Percentiles rank a stretch among this genome's conserved stretches.
Evolutionary conservation across 176 grass and related monocot genomes (phyloP).

Genomic region (Saccharum spontaneum): DNA sequence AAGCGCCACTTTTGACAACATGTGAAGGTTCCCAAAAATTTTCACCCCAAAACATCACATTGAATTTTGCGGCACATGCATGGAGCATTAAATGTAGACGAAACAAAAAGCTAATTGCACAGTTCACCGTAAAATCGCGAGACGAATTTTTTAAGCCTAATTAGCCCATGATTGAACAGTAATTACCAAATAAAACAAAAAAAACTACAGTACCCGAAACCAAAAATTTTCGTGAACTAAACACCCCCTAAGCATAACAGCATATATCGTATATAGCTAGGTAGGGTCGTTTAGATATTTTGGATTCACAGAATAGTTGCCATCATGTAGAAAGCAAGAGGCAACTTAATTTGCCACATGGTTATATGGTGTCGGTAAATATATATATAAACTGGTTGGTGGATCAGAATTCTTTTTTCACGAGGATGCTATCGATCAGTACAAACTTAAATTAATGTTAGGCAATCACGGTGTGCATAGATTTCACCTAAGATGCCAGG

Average conservation of each 20-base stretch:
- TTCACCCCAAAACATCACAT: too few species aligned
- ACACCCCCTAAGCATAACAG: neutral
- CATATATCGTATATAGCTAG: neutral
- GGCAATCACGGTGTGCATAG: neutral
- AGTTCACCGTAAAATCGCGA: too few species aligned
- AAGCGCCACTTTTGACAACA: neutral
- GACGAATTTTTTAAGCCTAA: too few species aligned
- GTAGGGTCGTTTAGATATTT: neutral
- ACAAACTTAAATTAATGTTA: slow-evolving; percentile 13
- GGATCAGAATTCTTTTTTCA: neutral
- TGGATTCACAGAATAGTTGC: neutral
- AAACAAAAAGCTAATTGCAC: too few species aligned
- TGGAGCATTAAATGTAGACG: too few species aligned
- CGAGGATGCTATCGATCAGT: neutral
- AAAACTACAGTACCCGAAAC: too few species aligned
- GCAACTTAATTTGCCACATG: neutral
- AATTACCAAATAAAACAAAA: too few species aligned
- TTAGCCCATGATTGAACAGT: too few species aligned
- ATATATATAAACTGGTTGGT: neutral
- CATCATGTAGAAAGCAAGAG: neutral
- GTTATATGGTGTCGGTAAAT: neutral
- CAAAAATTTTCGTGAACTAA: too few species aligned
- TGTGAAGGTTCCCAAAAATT: neutral
- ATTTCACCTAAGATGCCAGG: slow-evolving; percentile 19
- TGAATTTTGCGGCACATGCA: too few species aligned